Percentiles rank a stretch among this genome's conserved stretches.
These are phyloP conservation scores for Paracoccidioides brasiliensis DNA, from an alignment of 2,329 filamentous ascomycete genomes.

Conservation along the genomic window DNA sequence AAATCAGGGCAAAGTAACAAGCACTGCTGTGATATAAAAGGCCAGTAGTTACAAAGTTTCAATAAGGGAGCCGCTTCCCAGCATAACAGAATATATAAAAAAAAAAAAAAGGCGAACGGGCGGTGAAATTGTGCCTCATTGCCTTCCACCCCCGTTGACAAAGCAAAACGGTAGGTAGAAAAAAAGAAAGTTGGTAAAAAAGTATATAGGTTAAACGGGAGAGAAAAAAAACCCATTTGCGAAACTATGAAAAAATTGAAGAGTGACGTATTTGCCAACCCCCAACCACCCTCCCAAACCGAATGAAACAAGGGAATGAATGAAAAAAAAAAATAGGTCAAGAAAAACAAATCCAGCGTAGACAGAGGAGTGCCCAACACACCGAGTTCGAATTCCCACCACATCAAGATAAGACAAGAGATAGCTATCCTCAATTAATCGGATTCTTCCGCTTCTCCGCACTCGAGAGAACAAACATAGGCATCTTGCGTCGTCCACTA, in stretches of 20 bases:
- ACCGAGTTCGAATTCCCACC: too few relatives aligned
- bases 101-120: too few relatives aligned
- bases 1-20: too few relatives aligned
- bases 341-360: neutral
- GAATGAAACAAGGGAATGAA: neutral
- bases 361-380: neutral
- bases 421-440: slow-evolving; percentile 37
- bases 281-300: neutral
- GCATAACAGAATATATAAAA: too few relatives aligned
- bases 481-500: slow-evolving; percentile 60
- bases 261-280: neutral
- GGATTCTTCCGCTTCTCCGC: slow-evolving; percentile 80
- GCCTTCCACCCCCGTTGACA: too few relatives aligned
- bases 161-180: neutral
- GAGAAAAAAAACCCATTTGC: neutral
- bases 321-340: neutral
- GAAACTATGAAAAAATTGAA: neutral
- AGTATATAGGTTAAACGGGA: neutral
- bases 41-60: neutral
- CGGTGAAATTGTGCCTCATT: too few relatives aligned
- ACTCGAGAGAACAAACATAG: slow-evolving; percentile 75
- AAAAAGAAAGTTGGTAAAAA: neutral
- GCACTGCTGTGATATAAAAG: neutral
- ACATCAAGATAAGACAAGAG: neutral
- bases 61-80: too few relatives aligned